phyloP scores from a whole-genome alignment of 1,139 yeast species.

The Geotrichum histeridarum region DNA sequence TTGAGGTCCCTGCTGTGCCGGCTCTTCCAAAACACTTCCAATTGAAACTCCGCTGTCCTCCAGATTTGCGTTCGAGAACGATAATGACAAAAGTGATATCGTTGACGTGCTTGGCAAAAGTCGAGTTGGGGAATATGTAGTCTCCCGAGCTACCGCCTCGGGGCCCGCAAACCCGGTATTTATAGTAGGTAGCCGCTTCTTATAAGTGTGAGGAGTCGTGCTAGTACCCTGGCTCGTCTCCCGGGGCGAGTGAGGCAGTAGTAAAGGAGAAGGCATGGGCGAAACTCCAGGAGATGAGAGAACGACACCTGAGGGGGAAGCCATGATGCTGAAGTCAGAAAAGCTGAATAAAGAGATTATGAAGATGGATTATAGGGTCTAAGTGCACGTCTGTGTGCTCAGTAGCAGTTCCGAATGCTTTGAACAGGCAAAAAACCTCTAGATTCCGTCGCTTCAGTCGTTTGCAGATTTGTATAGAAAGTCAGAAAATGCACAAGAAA shows the following conservation, averaged over 20 bases:
- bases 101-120: slow-evolving; percentile 19
- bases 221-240: background rate
- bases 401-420: no score
- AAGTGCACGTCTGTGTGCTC: no score
- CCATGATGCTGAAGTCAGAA: slow-evolving; percentile 7
- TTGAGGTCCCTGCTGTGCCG: no score
- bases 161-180: slow-evolving; percentile 6
- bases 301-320: slow-evolving; percentile 5
- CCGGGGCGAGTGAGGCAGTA: slow-evolving; percentile 20
- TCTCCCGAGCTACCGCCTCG: slow-evolving; percentile 5
- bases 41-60: slow-evolving; percentile 5
- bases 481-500: no score
- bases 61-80: slow-evolving; percentile 16
- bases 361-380: background rate
- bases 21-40: slow-evolving; percentile 4
- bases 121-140: slow-evolving; percentile 12
- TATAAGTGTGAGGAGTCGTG: background rate
- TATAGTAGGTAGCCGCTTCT: slow-evolving; percentile 8
- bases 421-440: no score
- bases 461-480: no score
- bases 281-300: slow-evolving; percentile 17
- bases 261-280: slow-evolving; percentile 19
- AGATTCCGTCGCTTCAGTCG: no score
- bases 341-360: background rate
- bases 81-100: slow-evolving; percentile 19